phyloP scores from a whole-genome alignment of 2,329 filamentous ascomycete genomes.

The Neophaeococcomyces aloes region DNA sequence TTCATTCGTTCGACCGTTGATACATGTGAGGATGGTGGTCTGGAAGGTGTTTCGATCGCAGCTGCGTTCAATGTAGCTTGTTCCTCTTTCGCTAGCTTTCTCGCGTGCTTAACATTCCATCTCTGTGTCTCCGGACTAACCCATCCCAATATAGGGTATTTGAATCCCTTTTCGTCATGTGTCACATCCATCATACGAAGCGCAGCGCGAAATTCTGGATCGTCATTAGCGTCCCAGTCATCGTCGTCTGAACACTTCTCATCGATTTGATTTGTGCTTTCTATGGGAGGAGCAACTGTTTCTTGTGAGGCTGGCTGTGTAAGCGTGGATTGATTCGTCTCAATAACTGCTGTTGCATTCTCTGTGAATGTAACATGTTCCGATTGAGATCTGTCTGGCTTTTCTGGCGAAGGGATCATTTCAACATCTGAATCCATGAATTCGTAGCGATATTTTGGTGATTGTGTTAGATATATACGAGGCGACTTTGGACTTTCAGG shows the following conservation, averaged over 20 bases:
- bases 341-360: too few relatives aligned
- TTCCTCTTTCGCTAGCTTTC: background rate
- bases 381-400: too few relatives aligned
- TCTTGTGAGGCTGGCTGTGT: too few relatives aligned
- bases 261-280: too few relatives aligned
- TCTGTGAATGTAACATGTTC: too few relatives aligned
- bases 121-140: conserved; percentile 3
- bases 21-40: background rate
- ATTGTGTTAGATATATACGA: background rate
- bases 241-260: too few relatives aligned
- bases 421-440: too few relatives aligned
- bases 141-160: background rate
- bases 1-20: background rate
- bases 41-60: background rate
- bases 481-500: background rate
- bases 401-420: too few relatives aligned
- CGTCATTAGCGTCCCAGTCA: background rate
- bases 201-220: background rate
- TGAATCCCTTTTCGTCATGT: conserved; percentile 1
- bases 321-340: too few relatives aligned
- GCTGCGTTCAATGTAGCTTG: too few relatives aligned
- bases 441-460: background rate
- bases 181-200: background rate
- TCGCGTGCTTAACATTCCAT: conserved; percentile 1
- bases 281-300: too few relatives aligned